Conservation (phyloP, 208 protist species). For the Herpetomonas samuelpessoai region DNA sequence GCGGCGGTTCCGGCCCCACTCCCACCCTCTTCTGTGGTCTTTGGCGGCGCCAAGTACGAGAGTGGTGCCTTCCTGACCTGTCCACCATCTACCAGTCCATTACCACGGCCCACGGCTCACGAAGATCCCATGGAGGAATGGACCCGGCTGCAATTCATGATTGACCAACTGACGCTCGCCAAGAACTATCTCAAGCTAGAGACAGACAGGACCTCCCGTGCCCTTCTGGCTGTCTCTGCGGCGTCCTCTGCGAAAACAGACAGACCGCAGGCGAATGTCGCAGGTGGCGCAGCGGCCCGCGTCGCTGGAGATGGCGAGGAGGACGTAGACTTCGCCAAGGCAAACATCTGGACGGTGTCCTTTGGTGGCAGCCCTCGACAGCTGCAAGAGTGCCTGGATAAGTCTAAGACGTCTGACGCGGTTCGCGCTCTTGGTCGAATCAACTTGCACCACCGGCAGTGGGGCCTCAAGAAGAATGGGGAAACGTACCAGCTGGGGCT, state of each 20-base stretch:
- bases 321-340: slow-evolving; percentile 27
- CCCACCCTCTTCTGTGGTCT: slow-evolving; percentile 63
- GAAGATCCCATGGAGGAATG: slow-evolving; percentile 14
- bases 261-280: neutral
- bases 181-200: slow-evolving; percentile 59
- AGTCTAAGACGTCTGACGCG: slow-evolving; percentile 18
- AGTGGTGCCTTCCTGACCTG: slow-evolving; percentile 4
- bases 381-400: slow-evolving; percentile 47
- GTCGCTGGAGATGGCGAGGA: slow-evolving; percentile 11
- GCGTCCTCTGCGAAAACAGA: no score
- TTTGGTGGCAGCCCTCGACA: slow-evolving; percentile 53
- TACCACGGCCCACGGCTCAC: neutral
- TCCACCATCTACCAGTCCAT: no score
- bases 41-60: slow-evolving; percentile 79
- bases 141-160: slow-evolving; percentile 46
- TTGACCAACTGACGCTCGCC: slow-evolving; percentile 75
- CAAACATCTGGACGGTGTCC: slow-evolving; percentile 74
- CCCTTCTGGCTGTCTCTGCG: neutral
- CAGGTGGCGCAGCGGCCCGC: neutral
- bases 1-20: slow-evolving; percentile 36
- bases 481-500: slow-evolving; percentile 57
- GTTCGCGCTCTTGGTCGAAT: slow-evolving; percentile 59
- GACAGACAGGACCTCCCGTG: neutral
- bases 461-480: slow-evolving; percentile 56
- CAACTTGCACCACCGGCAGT: slow-evolving; percentile 49